These are phyloP conservation scores for Trichomonascus vanleenenianus DNA, from an alignment of 805 yeast genomes.

Conservation along the genomic window DNA sequence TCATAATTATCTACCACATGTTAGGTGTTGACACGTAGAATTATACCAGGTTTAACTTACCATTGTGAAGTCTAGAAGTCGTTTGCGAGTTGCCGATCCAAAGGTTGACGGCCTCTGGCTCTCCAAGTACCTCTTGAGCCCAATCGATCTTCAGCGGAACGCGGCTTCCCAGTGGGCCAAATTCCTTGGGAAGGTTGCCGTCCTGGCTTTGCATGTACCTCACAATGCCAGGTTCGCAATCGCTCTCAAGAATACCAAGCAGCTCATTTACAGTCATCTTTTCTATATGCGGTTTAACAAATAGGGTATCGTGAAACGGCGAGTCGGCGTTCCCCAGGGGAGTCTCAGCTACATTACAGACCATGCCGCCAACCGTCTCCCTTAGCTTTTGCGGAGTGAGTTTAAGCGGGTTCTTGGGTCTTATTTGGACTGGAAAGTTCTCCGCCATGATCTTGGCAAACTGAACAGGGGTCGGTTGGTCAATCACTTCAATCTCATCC, in stretches of 20 bases:
- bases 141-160: constrained; percentile 15
- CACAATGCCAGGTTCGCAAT: constrained; percentile 5
- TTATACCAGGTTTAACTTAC: too few relatives aligned
- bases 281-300: constrained; percentile 27
- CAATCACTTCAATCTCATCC: constrained; percentile 7
- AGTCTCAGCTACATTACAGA: constrained; percentile 25
- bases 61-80: constrained; percentile 29
- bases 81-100: constrained; percentile 31
- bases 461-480: constrained; percentile 1
- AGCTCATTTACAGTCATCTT: constrained; percentile 21
- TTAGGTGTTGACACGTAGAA: too few relatives aligned
- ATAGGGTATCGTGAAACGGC: constrained; percentile 23
- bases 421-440: constrained; percentile 12
- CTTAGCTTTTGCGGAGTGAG: not conserved
- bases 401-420: not conserved
- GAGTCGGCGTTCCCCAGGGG: constrained; percentile 33
- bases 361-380: constrained; percentile 5
- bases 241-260: constrained; percentile 15
- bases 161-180: constrained; percentile 14
- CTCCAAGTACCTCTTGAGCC: constrained; percentile 19
- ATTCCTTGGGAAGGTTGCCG: constrained; percentile 26
- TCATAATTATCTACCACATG: constrained; percentile 29
- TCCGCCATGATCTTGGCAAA: constrained; percentile 9
- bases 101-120: constrained; percentile 31
- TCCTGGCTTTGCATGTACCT: constrained; percentile 34